phyloP scores from a whole-genome alignment of 108 stramenopile species.

The Cyclotella baltica region DNA sequence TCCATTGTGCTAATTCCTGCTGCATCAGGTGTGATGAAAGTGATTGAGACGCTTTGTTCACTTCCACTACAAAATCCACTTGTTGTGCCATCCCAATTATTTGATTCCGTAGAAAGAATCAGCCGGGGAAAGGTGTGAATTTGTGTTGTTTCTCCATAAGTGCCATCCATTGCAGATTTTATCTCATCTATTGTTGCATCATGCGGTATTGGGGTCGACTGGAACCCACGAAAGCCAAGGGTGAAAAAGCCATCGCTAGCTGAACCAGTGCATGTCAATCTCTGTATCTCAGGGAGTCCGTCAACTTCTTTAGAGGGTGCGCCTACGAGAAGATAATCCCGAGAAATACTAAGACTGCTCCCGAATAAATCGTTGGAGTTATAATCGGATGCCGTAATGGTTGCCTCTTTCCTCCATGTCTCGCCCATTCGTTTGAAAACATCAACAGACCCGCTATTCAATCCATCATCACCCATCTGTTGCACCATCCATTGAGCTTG shows the following conservation, averaged over 20 bases:
- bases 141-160: slow-evolving; percentile 58
- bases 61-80: slow-evolving; percentile 40
- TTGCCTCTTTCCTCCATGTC: slow-evolving; percentile 51
- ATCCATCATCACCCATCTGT: slow-evolving; percentile 67
- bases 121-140: slow-evolving; percentile 63
- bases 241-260: slow-evolving; percentile 60
- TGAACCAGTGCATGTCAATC: slow-evolving; percentile 49
- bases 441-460: slow-evolving; percentile 59
- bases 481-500: slow-evolving; percentile 68
- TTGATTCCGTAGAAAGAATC: slow-evolving; percentile 24
- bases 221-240: slow-evolving; percentile 72
- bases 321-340: slow-evolving; percentile 60
- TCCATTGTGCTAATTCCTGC: slow-evolving; percentile 49
- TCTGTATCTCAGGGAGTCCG: slow-evolving; percentile 67
- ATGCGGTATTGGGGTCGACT: slow-evolving; percentile 54
- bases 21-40: slow-evolving; percentile 56
- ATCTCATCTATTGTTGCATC: slow-evolving; percentile 61
- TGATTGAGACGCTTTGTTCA: slow-evolving; percentile 36
- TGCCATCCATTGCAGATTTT: slow-evolving; percentile 51
- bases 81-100: slow-evolving; percentile 48
- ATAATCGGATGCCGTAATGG: slow-evolving; percentile 61
- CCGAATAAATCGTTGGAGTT: slow-evolving; percentile 66
- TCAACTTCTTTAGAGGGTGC: slow-evolving; percentile 68
- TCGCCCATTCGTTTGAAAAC: slow-evolving; percentile 51
- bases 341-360: slow-evolving; percentile 46